Evolutionary conservation across 495 filamentous ascomycete species (phyloP).

Genomic region (Podospora pseudocomata): DNA sequence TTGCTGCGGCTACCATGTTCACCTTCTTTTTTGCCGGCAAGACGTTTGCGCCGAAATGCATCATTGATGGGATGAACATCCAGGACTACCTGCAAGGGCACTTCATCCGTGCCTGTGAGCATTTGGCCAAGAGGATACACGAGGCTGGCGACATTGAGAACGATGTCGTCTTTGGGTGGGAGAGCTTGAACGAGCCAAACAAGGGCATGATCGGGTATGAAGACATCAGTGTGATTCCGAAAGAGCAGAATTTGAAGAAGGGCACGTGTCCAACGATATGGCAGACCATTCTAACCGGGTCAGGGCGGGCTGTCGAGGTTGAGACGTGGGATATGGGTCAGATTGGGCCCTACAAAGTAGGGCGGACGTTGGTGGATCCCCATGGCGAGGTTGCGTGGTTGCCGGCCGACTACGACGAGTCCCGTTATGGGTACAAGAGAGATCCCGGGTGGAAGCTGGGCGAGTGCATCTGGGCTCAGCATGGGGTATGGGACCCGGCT

Average conservation of each 20-base stretch:
- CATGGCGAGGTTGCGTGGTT: constrained; percentile 84
- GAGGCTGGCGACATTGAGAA: constrained; percentile 88
- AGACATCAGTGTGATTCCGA: constrained; percentile 76
- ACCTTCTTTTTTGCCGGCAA: constrained; percentile 91
- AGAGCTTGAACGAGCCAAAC: constrained; percentile 92
- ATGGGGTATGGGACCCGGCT: constrained; percentile 88
- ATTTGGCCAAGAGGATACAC: constrained; percentile 79
- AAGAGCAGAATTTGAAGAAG: constrained; percentile 87
- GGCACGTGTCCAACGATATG: constrained; percentile 92
- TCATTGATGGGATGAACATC: constrained; percentile 92
- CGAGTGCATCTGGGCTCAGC: constrained; percentile 93
- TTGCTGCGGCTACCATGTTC: constrained; percentile 87
- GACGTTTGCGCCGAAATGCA: constrained; percentile 92
- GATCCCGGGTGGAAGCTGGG: constrained; percentile 87
- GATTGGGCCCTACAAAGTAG: constrained; percentile 86
- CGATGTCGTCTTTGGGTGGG: constrained; percentile 90
- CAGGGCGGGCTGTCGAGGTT: constrained; percentile 83
- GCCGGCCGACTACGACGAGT: constrained; percentile 73
- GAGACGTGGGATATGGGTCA: constrained; percentile 91
- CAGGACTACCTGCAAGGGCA: constrained; percentile 93
- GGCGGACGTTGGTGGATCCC: constrained; percentile 78
- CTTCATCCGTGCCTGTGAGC: constrained; percentile 71
- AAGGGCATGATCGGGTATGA: constrained; percentile 82
- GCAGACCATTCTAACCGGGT: constrained; percentile 87
- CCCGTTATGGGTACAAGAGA: constrained; percentile 83